A percentile compares a stretch with the other conserved stretches of the same genome.
Evolutionary conservation across 2,329 filamentous ascomycete genomes (phyloP).

Genomic region (Endothia cerciana): DNA sequence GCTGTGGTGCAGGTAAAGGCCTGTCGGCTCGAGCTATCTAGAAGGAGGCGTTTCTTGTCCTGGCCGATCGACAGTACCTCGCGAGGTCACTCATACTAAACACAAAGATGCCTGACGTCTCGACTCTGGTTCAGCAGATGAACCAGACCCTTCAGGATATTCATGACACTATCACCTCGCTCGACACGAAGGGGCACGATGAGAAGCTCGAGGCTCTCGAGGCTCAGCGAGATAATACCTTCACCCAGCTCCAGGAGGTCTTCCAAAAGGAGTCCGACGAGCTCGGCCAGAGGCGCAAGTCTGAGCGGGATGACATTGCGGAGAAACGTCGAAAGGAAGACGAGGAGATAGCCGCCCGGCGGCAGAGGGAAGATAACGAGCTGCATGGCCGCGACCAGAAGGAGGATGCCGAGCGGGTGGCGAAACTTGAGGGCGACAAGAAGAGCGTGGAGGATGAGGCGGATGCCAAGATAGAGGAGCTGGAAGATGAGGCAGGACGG

Average conservation of each 20-base stretch:
- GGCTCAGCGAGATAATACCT: conserved; percentile 39
- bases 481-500: conserved; percentile 40
- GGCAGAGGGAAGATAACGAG: conserved; percentile 44
- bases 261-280: conserved; percentile 40
- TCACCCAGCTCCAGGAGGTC: conserved; percentile 38
- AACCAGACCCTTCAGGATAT: conserved; percentile 47
- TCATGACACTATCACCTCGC: conserved; percentile 41
- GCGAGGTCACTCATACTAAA: neutral
- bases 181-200: conserved; percentile 41
- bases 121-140: conserved; percentile 47
- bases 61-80: neutral
- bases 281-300: conserved; percentile 36
- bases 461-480: conserved; percentile 39
- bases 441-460: conserved; percentile 41
- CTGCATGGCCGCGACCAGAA: conserved; percentile 33
- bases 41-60: neutral
- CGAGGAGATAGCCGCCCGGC: conserved; percentile 43
- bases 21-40: neutral
- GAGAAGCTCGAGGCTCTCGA: conserved; percentile 46
- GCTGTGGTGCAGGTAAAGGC: neutral
- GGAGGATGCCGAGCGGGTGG: conserved; percentile 40
- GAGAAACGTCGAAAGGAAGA: conserved; percentile 46
- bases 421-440: conserved; percentile 38
- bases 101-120: conserved; percentile 39
- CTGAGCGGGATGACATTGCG: conserved; percentile 39